A percentile compares a stretch with the other conserved stretches of the same genome.
Evolutionary conservation across 345 rosid genomes (phyloP).

Genomic region (Rubroshorea leprosula): DNA sequence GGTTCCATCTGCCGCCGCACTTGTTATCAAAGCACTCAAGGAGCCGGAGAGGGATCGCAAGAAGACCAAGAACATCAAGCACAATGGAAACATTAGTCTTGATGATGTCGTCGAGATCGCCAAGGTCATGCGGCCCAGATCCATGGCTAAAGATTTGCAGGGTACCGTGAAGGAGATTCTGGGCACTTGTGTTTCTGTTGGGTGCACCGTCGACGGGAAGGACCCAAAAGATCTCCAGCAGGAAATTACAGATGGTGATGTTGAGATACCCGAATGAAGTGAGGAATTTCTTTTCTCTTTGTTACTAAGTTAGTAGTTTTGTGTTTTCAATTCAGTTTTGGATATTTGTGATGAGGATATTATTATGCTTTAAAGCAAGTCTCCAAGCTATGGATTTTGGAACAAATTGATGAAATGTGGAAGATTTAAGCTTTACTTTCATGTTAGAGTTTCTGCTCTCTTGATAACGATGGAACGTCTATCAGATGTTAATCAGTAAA

Average conservation of each 20-base stretch:
- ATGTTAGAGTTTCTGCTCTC: not conserved
- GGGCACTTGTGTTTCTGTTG: conserved; percentile 76
- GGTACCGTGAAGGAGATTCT: conserved; percentile 70
- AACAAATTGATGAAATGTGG: not conserved
- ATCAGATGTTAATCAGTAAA: not conserved
- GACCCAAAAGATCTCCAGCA: conserved; percentile 61
- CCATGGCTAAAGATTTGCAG: conserved; percentile 58
- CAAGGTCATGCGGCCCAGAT: conserved; percentile 56
- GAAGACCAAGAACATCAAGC: conserved; percentile 72
- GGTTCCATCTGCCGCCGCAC: conserved; percentile 76
- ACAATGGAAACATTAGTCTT: conserved; percentile 54
- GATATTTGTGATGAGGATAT: conserved; percentile 17
- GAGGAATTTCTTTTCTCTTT: conserved; percentile 5
- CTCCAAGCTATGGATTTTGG: not conserved
- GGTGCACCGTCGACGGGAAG: conserved; percentile 72
- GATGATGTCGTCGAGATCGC: conserved; percentile 77
- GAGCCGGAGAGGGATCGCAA: conserved; percentile 78
- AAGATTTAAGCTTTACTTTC: not conserved
- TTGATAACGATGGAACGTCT: not conserved
- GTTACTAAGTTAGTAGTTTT: conserved; percentile 19
- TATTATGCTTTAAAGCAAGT: conserved; percentile 12
- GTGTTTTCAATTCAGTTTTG: conserved; percentile 28
- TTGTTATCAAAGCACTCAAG: conserved; percentile 70
- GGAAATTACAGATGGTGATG: conserved; percentile 58
- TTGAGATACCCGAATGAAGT: conserved; percentile 49